A percentile compares a stretch with the other conserved stretches of the same genome.
These are phyloP conservation scores for Arachnopeziza araneosa DNA, from an alignment of 2,329 filamentous ascomycete species.

Conservation along the genomic window DNA sequence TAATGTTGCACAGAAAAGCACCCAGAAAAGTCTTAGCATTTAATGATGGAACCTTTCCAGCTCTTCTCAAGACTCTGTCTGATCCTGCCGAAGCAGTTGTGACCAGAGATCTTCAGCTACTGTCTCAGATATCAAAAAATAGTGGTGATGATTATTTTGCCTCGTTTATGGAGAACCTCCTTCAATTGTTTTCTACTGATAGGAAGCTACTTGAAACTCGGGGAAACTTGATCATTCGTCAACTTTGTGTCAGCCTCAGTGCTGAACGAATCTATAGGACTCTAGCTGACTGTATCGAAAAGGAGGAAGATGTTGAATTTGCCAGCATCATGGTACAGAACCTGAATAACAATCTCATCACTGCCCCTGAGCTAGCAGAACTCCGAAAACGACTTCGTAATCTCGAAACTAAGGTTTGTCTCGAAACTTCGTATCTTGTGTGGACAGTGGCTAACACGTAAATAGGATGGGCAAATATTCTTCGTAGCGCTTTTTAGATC, in stretches of 20 bases:
- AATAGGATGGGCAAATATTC: constrained; percentile 84
- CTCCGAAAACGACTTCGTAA: constrained; percentile 86
- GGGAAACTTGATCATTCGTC: constrained; percentile 93
- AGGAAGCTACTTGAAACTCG: constrained; percentile 83
- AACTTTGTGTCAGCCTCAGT: constrained; percentile 87
- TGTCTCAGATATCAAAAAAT: constrained; percentile 94
- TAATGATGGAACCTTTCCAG: constrained; percentile 95
- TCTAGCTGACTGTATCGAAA: constrained; percentile 92
- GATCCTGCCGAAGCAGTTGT: constrained; percentile 95
- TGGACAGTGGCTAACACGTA: constrained; percentile 10
- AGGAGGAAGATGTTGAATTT: constrained; percentile 97
- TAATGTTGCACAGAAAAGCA: constrained; percentile 95
- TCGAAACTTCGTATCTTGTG: not conserved
- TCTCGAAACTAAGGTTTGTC: constrained; percentile 69
- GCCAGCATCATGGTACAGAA: constrained; percentile 99
- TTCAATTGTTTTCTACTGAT: constrained; percentile 94
- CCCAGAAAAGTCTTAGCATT: constrained; percentile 90
- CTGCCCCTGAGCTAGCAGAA: constrained; percentile 87
- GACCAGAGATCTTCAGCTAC: constrained; percentile 83
- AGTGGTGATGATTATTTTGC: constrained; percentile 97
- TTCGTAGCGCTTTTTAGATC: constrained; percentile 92
- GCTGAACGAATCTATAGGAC: constrained; percentile 94
- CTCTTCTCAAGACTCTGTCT: constrained; percentile 89
- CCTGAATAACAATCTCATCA: constrained; percentile 97
- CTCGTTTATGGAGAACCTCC: constrained; percentile 94